Conservation (phyloP, 2,329 filamentous ascomycete genomes). For the Fusarium domesticum region DNA sequence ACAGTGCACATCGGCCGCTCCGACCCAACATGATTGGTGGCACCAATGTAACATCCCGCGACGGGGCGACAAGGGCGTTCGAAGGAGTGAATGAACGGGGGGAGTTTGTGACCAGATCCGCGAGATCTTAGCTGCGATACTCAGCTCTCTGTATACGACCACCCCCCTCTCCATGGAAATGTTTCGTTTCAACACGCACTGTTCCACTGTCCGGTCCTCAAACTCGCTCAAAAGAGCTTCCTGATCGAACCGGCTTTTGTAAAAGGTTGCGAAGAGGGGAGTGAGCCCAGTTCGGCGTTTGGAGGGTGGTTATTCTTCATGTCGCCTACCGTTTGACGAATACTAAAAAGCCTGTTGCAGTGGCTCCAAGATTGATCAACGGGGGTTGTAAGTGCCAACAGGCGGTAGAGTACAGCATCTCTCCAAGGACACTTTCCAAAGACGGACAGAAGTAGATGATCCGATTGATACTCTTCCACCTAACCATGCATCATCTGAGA, state of each 20-base stretch:
- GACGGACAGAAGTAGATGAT: too few relatives aligned
- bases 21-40: constrained; percentile 18
- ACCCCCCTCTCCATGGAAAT: too few relatives aligned
- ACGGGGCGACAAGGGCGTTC: constrained; percentile 20
- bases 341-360: too few relatives aligned
- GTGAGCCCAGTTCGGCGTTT: constrained; percentile 30
- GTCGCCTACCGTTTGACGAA: too few relatives aligned
- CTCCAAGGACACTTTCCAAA: too few relatives aligned
- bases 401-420: too few relatives aligned
- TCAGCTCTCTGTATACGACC: too few relatives aligned
- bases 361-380: too few relatives aligned
- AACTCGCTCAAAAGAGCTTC: not conserved
- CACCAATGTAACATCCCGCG: constrained; percentile 24
- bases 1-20: constrained; percentile 22
- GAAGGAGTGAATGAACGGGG: constrained; percentile 22
- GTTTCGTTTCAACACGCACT: not conserved
- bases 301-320: constrained; percentile 5
- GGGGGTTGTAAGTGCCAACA: too few relatives aligned
- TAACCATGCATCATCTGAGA: too few relatives aligned
- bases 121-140: not conserved
- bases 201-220: not conserved
- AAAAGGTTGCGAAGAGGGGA: constrained; percentile 13
- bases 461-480: too few relatives aligned
- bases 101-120: constrained; percentile 3
- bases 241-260: not conserved